phyloP scores from a whole-genome alignment of 768 basidiomycete genomes.

The Sarcodon aspratus region DNA sequence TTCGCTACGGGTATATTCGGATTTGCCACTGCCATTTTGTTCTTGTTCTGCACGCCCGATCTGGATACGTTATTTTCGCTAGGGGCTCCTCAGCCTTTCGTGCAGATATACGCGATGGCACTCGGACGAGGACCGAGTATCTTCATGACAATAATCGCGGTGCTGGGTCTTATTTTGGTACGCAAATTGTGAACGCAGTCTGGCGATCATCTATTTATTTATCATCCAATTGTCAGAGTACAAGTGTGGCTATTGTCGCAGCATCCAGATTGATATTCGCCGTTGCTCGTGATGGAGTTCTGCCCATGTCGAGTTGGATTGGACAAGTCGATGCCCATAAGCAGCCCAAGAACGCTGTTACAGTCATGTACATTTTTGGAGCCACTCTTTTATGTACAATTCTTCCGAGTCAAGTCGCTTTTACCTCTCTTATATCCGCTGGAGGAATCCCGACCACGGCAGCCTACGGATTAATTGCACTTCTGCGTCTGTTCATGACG shows the following conservation, averaged over 20 bases:
- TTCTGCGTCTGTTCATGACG: conserved; percentile 69
- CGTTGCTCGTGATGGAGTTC: conserved; percentile 87
- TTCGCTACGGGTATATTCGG: conserved; percentile 73
- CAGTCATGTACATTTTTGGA: conserved; percentile 76
- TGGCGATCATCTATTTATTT: background rate
- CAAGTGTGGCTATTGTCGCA: conserved; percentile 80
- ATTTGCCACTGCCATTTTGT: conserved; percentile 67
- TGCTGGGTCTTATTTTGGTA: conserved; percentile 77
- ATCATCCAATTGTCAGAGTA: conserved; percentile 40
- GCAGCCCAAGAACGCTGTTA: conserved; percentile 78
- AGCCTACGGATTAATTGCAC: conserved; percentile 74
- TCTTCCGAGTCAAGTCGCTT: conserved; percentile 83
- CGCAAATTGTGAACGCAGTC: conserved; percentile 9
- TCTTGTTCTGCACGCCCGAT: conserved; percentile 78
- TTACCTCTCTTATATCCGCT: conserved; percentile 83
- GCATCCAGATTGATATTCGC: conserved; percentile 85
- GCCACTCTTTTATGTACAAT: conserved; percentile 75
- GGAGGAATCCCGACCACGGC: conserved; percentile 82
- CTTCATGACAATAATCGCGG: conserved; percentile 82
- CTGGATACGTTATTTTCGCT: conserved; percentile 66
- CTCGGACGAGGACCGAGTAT: conserved; percentile 69
- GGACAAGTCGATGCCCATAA: conserved; percentile 57
- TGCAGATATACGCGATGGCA: conserved; percentile 77
- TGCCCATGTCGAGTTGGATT: conserved; percentile 80
- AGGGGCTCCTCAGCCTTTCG: conserved; percentile 83